A percentile compares a stretch with the other conserved stretches of the same genome.
Evolutionary conservation across 179 eudicot species (phyloP).

Genomic region (Nepenthes alata): DNA sequence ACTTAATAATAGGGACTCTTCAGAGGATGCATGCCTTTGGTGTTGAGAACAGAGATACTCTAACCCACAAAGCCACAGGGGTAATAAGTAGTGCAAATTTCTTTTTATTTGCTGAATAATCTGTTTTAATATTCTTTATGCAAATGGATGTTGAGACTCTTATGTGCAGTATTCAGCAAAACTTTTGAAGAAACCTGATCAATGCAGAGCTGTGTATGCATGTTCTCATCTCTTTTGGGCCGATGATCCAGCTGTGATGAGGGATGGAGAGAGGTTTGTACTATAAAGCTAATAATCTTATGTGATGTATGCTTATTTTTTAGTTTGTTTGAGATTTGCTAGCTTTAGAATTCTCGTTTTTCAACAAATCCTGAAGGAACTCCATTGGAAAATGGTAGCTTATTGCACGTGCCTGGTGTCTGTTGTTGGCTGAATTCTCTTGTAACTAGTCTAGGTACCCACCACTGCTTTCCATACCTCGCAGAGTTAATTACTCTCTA

Average conservation of each 20-base stretch:
- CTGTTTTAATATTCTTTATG: slow-evolving; percentile 1
- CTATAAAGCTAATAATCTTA: too few species aligned
- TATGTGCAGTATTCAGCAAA: slow-evolving; percentile 78
- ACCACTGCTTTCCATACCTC: too few species aligned
- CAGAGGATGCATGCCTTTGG: slow-evolving; percentile 83
- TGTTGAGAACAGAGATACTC: slow-evolving; percentile 85
- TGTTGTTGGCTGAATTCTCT: too few species aligned
- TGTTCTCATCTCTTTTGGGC: slow-evolving; percentile 97
- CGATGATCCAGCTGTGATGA: slow-evolving; percentile 62
- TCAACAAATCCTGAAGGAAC: too few species aligned
- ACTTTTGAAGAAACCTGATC: slow-evolving; percentile 92
- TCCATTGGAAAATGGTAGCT: too few species aligned
- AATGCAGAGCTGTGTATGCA: slow-evolving; percentile 89
- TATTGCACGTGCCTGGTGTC: too few species aligned
- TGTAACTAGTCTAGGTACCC: too few species aligned
- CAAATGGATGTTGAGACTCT: not conserved
- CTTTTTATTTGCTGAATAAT: slow-evolving; percentile 5
- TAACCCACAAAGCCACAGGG: slow-evolving; percentile 98
- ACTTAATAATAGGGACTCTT: slow-evolving; percentile 82
- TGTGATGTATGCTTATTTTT: too few species aligned
- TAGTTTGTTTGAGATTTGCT: too few species aligned
- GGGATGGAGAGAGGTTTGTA: slow-evolving; percentile 84
- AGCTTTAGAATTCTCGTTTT: too few species aligned
- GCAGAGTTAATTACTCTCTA: too few species aligned
- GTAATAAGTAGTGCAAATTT: slow-evolving; percentile 23